Conservation (phyloP, 768 basidiomycete genomes). For the Naganishia antarctica region DNA sequence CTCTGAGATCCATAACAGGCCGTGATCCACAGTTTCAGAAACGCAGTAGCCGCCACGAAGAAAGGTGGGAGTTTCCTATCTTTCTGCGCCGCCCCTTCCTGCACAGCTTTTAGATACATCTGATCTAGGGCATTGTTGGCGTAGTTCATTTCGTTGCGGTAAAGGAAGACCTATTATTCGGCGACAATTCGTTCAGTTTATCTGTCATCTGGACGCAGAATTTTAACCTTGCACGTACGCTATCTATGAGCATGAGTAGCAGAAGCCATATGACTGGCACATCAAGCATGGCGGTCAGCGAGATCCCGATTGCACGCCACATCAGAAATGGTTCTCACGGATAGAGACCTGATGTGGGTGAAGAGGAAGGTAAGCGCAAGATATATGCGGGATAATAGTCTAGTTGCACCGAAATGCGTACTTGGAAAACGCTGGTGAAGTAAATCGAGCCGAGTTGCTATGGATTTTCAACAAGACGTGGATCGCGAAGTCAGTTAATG, state of each 20-base stretch:
- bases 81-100: background rate
- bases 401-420: too few species aligned
- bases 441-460: slow-evolving; percentile 17
- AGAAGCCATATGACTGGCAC: slow-evolving; percentile 4
- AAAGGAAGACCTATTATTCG: slow-evolving; percentile 12
- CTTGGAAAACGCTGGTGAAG: slow-evolving; percentile 11
- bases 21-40: slow-evolving; percentile 4
- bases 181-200: too few species aligned
- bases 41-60: background rate
- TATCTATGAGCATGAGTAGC: background rate
- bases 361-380: background rate
- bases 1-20: slow-evolving; percentile 12
- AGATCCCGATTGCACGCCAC: background rate
- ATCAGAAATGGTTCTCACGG: background rate
- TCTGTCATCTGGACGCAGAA: too few species aligned
- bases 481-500: background rate
- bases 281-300: too few species aligned
- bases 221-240: background rate
- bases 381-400: background rate
- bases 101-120: background rate
- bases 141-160: background rate
- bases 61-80: background rate
- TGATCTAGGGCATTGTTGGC: background rate
- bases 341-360: background rate
- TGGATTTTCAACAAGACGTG: too few species aligned